These are phyloP conservation scores for Sodiomyces alkalinus DNA, from an alignment of 2,329 filamentous ascomycete species.

Conservation along the genomic window DNA sequence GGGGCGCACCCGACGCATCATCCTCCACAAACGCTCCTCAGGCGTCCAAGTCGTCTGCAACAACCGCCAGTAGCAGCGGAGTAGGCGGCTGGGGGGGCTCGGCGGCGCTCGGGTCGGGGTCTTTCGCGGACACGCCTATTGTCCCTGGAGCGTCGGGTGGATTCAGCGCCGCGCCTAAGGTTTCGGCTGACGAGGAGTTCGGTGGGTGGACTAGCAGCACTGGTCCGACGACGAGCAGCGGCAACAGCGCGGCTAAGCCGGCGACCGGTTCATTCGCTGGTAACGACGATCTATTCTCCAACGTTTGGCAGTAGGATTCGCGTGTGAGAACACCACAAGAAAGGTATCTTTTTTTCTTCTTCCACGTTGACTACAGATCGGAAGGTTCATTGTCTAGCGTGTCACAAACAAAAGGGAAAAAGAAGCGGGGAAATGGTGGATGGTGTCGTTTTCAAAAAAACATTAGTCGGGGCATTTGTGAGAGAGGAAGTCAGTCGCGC, in stretches of 20 bases:
- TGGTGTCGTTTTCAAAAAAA: too few relatives aligned
- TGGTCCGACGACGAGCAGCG: conserved; percentile 21
- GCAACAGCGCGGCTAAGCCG: conserved; percentile 33
- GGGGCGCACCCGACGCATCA: conserved; percentile 51
- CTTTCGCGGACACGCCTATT: conserved; percentile 44
- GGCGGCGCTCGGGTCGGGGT: conserved; percentile 18
- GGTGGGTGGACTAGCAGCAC: conserved; percentile 80
- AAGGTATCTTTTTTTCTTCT: too few relatives aligned
- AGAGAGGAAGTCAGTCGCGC: too few relatives aligned
- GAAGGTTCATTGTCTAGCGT: too few relatives aligned
- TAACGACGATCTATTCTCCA: conserved; percentile 82
- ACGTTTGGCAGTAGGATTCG: conserved; percentile 72
- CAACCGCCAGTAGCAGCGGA: conserved; percentile 10
- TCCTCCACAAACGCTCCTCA: conserved; percentile 28
- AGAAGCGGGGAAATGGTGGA: too few relatives aligned
- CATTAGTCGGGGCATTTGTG: too few relatives aligned
- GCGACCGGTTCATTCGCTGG: conserved; percentile 41
- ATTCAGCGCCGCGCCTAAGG: conserved; percentile 49
- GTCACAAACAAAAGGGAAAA: too few relatives aligned
- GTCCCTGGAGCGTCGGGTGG: conserved; percentile 49
- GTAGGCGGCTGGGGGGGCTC: conserved; percentile 10
- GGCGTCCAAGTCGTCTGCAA: conserved; percentile 37
- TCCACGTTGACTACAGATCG: too few relatives aligned
- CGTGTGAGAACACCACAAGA: too few relatives aligned
- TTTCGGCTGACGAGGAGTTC: conserved; percentile 86